Evolutionary conservation across 192 early-diverging fungal genomes (phyloP).

Genomic region (Gaertneriomyces sp.): DNA sequence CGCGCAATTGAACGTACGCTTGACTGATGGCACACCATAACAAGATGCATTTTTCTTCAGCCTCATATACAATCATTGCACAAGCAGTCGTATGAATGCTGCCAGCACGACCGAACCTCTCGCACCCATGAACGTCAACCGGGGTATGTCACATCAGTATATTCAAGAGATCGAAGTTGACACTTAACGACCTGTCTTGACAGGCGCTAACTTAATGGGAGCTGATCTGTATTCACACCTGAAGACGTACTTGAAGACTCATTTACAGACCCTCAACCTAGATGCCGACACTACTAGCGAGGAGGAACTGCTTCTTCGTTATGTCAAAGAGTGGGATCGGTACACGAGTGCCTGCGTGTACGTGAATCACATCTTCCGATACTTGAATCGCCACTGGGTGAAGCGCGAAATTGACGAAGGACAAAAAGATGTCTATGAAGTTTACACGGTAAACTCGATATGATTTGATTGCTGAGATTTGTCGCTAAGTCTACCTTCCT

Average conservation of each 20-base stretch:
- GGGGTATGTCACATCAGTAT: conserved; percentile 19
- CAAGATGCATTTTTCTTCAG: conserved; percentile 29
- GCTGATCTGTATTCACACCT: conserved; percentile 62
- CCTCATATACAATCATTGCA: conserved; percentile 76
- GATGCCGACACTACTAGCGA: conserved; percentile 66
- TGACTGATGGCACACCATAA: not conserved
- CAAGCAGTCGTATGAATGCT: conserved; percentile 43
- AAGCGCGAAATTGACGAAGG: conserved; percentile 94
- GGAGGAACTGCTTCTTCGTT: conserved; percentile 79
- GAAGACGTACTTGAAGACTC: conserved; percentile 50
- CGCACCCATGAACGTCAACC: conserved; percentile 17
- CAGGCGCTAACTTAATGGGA: conserved; percentile 55
- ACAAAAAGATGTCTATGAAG: conserved; percentile 79
- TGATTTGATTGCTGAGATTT: not conserved
- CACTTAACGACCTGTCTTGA: not conserved
- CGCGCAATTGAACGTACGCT: conserved; percentile 6
- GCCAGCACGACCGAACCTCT: conserved; percentile 6
- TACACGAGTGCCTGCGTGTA: conserved; percentile 81
- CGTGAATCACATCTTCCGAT: conserved; percentile 88
- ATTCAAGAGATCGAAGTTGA: not conserved
- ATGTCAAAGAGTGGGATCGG: conserved; percentile 84
- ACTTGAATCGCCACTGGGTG: conserved; percentile 97
- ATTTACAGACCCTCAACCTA: conserved; percentile 46
- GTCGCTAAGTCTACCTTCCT: not conserved
- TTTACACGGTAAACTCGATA: conserved; percentile 76